Evolutionary conservation across 2,329 filamentous ascomycete species (phyloP), one percentile per base, ranked within the genome.

Genomic region (Endocalyx cinctus): DNA sequence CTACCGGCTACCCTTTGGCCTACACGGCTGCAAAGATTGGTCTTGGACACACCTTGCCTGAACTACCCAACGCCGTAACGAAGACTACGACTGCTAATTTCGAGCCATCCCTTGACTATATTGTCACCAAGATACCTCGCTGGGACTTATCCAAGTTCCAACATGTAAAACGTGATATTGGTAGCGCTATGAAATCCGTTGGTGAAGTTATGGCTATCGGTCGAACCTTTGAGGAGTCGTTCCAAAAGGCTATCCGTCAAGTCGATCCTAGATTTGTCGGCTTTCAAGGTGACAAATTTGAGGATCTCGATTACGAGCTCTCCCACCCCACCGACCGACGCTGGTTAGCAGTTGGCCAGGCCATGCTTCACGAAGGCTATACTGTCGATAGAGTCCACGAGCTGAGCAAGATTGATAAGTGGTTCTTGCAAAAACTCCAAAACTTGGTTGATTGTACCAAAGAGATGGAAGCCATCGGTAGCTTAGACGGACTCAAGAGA

Each of bases 101-200:
- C 59, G 92, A 98, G 65, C 92, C 92, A 33, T 94, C 87, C 42
- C 71, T 98, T 45, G 92, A 98, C 58, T 98, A 98, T 62, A 87
- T 98, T 46, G 92, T 98, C 47, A 95, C 88, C 50, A 98, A 98
- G 74, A 97, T 98, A 51, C 92, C 92, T 51, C 82, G 92, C 56
- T 98, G 92, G 92, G 92, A 98, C 73, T 66, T 98, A 57, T 81
- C 86, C 72, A 98, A 98, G 71, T 98, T 98, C 74, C 90, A 97
- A 68, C 90, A 97, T 54, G 92, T 98, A 46, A 94, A 95, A 73
- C 84, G 92, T 41, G 86, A 94, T 57, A 97, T 98, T 57, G 92
- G 92, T 50, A 94, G 87, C 57, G 84, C 90, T 42, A 98, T 98
- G 92, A 98, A 97, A 72, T 96, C 89, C 16, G 89, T 98, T 37